phyloP scores from a whole-genome alignment of 2,329 filamentous ascomycete species.

The Ceratocystis destructans region DNA sequence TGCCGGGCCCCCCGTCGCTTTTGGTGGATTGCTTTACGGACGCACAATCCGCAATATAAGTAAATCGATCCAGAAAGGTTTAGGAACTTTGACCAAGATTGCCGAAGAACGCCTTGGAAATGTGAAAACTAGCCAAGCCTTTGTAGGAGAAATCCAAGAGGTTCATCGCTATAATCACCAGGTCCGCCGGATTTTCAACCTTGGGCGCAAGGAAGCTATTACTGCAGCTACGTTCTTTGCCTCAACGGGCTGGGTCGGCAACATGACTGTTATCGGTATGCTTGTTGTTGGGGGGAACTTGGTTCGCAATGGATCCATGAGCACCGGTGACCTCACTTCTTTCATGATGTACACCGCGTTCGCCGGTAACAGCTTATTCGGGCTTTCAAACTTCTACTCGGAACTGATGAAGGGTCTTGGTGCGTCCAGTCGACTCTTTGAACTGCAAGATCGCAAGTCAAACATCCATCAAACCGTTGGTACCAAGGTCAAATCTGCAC shows the following conservation, averaged over 20 bases:
- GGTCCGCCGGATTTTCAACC: conserved; percentile 77
- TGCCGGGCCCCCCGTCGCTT: conserved; percentile 80
- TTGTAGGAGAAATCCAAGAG: conserved; percentile 85
- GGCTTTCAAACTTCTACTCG: conserved; percentile 89
- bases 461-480: conserved; percentile 81
- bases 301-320: conserved; percentile 74
- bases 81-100: conserved; percentile 89
- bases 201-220: conserved; percentile 75
- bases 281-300: conserved; percentile 83
- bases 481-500: conserved; percentile 62
- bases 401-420: conserved; percentile 98
- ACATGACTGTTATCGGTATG: conserved; percentile 87
- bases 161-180: conserved; percentile 83
- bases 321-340: conserved; percentile 80
- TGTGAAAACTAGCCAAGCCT: conserved; percentile 90
- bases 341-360: conserved; percentile 98
- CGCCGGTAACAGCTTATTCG: conserved; percentile 74
- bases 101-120: conserved; percentile 96
- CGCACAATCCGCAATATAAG: conserved; percentile 78
- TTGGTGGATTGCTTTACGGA: conserved; percentile 85
- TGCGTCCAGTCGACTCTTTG: conserved; percentile 88
- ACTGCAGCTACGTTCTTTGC: conserved; percentile 84
- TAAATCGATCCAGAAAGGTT: conserved; percentile 81
- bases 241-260: conserved; percentile 79
- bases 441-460: conserved; percentile 80